Conservation (phyloP, 805 yeast genomes). For the Lipomyces lipofer region DNA sequence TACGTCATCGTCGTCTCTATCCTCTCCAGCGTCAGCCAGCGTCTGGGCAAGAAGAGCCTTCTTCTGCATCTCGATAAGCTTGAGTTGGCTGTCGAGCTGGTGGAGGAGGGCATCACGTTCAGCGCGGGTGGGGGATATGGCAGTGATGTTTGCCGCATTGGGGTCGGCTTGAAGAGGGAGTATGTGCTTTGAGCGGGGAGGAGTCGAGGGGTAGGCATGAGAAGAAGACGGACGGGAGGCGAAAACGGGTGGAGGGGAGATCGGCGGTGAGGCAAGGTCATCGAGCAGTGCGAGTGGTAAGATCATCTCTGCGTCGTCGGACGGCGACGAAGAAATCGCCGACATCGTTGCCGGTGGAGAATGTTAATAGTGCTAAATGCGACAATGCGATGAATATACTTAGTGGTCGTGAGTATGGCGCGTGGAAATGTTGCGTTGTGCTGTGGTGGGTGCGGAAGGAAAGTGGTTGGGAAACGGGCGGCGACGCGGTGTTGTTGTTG, state of each 20-base stretch:
- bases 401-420: background rate
- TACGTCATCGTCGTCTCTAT: background rate
- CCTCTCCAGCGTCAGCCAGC: conserved; percentile 4
- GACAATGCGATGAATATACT: background rate
- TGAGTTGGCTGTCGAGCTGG: conserved; percentile 25
- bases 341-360: conserved; percentile 10
- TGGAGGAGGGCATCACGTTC: conserved; percentile 19
- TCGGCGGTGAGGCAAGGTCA: no score
- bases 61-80: conserved; percentile 25
- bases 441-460: background rate
- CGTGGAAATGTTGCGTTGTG: background rate
- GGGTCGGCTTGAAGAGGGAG: conserved; percentile 19
- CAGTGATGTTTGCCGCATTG: conserved; percentile 3
- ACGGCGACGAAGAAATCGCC: background rate
- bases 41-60: conserved; percentile 20
- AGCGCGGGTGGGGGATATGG: conserved; percentile 22
- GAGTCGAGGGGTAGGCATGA: background rate
- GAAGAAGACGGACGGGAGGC: no score
- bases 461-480: conserved; percentile 8
- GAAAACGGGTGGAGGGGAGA: no score
- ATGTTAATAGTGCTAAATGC: background rate
- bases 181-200: background rate
- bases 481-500: no score
- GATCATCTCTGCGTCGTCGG: conserved; percentile 4
- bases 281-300: conserved; percentile 21